phyloP scores from a whole-genome alignment of 495 filamentous ascomycete species.

The Pseudomonodictys pantanalensis region DNA sequence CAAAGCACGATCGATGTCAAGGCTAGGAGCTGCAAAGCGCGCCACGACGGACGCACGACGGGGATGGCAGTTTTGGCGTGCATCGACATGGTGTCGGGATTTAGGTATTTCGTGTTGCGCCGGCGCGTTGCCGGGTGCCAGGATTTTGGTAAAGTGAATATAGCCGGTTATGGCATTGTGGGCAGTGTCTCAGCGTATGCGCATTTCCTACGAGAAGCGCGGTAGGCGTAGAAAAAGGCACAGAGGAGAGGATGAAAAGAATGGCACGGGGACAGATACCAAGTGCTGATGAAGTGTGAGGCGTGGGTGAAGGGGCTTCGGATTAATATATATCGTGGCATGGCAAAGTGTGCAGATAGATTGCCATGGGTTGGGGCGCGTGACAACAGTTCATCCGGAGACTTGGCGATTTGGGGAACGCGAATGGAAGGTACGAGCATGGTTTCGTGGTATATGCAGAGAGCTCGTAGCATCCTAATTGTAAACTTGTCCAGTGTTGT shows the following conservation, averaged over 20 bases:
- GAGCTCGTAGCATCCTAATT: too few relatives aligned
- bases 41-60: constrained; percentile 8
- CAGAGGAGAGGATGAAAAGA: too few relatives aligned
- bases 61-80: not conserved
- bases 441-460: too few relatives aligned
- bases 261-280: too few relatives aligned
- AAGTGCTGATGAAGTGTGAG: not conserved
- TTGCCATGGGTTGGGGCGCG: not conserved
- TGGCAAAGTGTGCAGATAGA: too few relatives aligned
- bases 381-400: too few relatives aligned
- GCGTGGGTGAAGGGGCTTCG: too few relatives aligned
- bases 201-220: not conserved
- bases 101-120: not conserved
- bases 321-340: too few relatives aligned
- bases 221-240: not conserved
- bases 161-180: not conserved
- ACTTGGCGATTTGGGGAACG: too few relatives aligned
- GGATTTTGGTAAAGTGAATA: not conserved
- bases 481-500: too few relatives aligned
- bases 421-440: too few relatives aligned
- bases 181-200: not conserved
- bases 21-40: constrained; percentile 12
- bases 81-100: not conserved
- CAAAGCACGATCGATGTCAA: constrained; percentile 11
- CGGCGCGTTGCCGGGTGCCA: not conserved